Evolutionary conservation across 78 protist species (phyloP).

Genomic region (Dictyostelium discoideum): dicty_2.7 NC_007090.3:3053001-3053500

Average conservation of each 20-base stretch:
- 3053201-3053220: no score
- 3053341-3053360: no score
- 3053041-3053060: slow-evolving; percentile 10
- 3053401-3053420: background rate
- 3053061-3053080: background rate
- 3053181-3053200: no score
- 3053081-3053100: background rate
- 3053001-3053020: background rate
- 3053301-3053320: background rate
- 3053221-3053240: no score
- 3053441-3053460: background rate
- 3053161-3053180: no score
- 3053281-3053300: no score
- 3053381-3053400: background rate
- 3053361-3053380: background rate
- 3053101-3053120: background rate
- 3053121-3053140: background rate
- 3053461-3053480: background rate
- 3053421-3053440: no score
- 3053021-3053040: background rate
- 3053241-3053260: no score
- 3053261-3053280: no score
- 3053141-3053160: no score
- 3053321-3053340: no score
- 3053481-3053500: background rate